phyloP scores from a whole-genome alignment of 345 rosid species.

The Limnanthes douglasii region DNA sequence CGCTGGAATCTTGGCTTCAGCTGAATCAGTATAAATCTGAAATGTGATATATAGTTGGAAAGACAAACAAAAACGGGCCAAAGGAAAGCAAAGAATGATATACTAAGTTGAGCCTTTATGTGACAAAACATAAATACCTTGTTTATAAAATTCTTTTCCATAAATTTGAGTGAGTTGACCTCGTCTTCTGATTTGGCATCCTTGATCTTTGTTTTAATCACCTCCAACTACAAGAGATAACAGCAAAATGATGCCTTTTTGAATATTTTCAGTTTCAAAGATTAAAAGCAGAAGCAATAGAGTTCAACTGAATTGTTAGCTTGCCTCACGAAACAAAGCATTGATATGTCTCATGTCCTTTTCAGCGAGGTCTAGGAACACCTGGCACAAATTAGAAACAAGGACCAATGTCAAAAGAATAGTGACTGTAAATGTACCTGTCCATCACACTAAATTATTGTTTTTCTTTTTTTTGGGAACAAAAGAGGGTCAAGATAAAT shows the following conservation, averaged over 20 bases:
- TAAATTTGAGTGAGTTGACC: constrained; percentile 49
- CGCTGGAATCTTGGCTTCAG: constrained; percentile 86
- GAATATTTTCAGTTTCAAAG: no score
- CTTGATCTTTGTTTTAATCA: constrained; percentile 50
- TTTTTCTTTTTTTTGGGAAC: neutral
- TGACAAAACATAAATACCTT: constrained; percentile 29
- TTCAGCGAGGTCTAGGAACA: constrained; percentile 71
- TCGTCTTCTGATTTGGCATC: constrained; percentile 63
- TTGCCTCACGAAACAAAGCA: constrained; percentile 80
- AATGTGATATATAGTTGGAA: constrained; percentile 6
- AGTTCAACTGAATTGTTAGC: no score
- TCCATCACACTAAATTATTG: constrained; percentile 1
- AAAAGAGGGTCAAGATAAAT: no score
- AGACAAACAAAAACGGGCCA: constrained; percentile 1
- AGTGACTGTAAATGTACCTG: neutral
- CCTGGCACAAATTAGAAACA: constrained; percentile 20
- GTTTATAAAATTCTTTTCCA: constrained; percentile 69
- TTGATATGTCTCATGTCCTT: constrained; percentile 71
- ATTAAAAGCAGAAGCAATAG: no score
- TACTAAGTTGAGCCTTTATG: neutral
- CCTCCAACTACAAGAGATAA: constrained; percentile 42
- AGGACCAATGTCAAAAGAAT: constrained; percentile 2
- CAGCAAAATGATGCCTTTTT: constrained; percentile 6
- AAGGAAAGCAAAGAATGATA: constrained; percentile 1
- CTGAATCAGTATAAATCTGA: constrained; percentile 88